A percentile compares a stretch with the other conserved stretches of the same genome.
phyloP scores from a whole-genome alignment of 2,329 filamentous ascomycete species.

The Trematosphaeria pertusa region DNA sequence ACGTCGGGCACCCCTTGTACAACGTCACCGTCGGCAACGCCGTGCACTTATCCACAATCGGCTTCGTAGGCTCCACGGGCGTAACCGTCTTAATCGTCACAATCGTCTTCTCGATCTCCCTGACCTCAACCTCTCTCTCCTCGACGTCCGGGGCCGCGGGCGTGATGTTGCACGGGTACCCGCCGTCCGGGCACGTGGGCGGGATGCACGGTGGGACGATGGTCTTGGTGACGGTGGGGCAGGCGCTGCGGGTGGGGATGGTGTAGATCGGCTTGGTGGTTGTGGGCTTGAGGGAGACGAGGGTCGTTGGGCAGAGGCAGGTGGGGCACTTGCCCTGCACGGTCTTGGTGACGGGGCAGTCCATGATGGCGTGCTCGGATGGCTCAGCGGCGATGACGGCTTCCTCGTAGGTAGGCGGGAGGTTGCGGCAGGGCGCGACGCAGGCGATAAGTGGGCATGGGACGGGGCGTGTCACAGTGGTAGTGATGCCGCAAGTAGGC shows the following conservation, averaged over 20 bases:
- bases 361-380: neutral
- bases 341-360: slow-evolving; percentile 19
- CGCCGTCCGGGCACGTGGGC: slow-evolving; percentile 20
- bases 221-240: slow-evolving; percentile 17
- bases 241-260: slow-evolving; percentile 6
- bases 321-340: slow-evolving; percentile 11
- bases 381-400: slow-evolving; percentile 1
- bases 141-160: slow-evolving; percentile 8
- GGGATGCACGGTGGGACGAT: slow-evolving; percentile 23
- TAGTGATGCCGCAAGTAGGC: slow-evolving; percentile 14
- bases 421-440: slow-evolving; percentile 1
- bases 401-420: neutral
- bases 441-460: slow-evolving; percentile 18
- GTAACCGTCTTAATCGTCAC: slow-evolving; percentile 18
- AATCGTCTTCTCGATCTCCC: slow-evolving; percentile 21
- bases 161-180: slow-evolving; percentile 21
- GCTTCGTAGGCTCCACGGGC: slow-evolving; percentile 1
- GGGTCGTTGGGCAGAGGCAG: slow-evolving; percentile 15
- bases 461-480: slow-evolving; percentile 7
- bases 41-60: slow-evolving; percentile 4
- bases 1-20: slow-evolving; percentile 27
- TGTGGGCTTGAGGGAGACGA: slow-evolving; percentile 4
- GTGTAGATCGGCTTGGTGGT: neutral
- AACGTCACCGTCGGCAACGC: slow-evolving; percentile 17
- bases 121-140: slow-evolving; percentile 9